These are phyloP conservation scores for Saksenaea oblongispora DNA, from an alignment of 371 early-diverging fungal species.

Conservation along the genomic window DNA sequence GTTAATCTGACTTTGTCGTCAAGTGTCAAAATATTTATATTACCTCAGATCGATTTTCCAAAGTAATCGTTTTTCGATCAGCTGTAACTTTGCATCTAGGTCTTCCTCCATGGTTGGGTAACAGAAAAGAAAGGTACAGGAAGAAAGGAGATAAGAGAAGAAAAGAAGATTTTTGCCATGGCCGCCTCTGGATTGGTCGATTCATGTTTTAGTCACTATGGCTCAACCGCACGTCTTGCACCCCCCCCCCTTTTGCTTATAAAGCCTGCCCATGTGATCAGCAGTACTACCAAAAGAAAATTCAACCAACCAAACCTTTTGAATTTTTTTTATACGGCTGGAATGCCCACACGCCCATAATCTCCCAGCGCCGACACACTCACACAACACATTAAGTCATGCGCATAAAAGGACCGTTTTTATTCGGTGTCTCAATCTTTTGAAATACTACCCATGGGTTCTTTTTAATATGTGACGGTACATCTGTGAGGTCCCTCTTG, in stretches of 20 bases:
- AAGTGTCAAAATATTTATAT: not conserved
- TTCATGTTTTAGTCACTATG: not conserved
- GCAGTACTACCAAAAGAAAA: not conserved
- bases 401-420: no score
- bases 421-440: no score
- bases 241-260: no score
- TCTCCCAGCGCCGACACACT: no score
- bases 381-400: no score
- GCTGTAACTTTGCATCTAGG: not conserved
- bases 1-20: not conserved
- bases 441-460: no score
- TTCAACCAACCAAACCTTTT: not conserved
- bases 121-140: not conserved
- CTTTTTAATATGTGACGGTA: no score
- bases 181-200: not conserved
- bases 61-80: constrained; percentile 11
- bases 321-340: no score
- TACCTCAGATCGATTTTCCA: constrained; percentile 23
- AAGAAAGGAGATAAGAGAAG: not conserved
- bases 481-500: no score
- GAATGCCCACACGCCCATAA: no score
- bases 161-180: not conserved
- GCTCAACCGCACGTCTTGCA: no score
- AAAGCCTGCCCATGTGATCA: not conserved
- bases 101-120: not conserved